Base-by-base conservation (phyloP, 805 yeast species). In the Torulaspora indica region DNA sequence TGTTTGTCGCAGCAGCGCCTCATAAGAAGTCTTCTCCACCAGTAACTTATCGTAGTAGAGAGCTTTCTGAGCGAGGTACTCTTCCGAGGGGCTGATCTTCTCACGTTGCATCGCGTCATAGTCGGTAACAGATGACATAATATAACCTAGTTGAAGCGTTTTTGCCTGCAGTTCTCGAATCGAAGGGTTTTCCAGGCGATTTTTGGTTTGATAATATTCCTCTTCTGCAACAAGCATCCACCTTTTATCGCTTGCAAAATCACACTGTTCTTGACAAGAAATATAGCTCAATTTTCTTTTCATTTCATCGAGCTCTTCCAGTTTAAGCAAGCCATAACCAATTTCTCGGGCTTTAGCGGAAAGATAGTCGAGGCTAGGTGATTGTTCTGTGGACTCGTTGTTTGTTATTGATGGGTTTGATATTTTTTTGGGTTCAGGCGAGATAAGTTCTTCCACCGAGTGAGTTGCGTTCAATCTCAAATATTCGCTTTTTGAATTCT, bases 221-320 rank as follows among this genome's bases (percentile, higher is more conserved):
- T 46, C 51, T 10, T 43, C 33, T 17, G 47, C 36, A 14, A 53
- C 50, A 14, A 66, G 44, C 8, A 29, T 14, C 47, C 47, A 33
- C 10, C 42, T 40, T 32, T 40, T 34, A 9, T 30, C 30, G n/a
- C 13, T 37, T 14, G 50, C 52, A 12, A 25, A 32, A 15, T 28
- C 23, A 20, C 36, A 35, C 4, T 47, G 40, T 20, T 61, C 61
- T 2, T 63, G 63, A 5, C 50, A 22, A 1, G 63, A 46, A 6
- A 54, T 53, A 32, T 24, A 38, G 5, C 27, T 25, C 3, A 32
- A 15, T 12, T 36, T 42, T n/a, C 38, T 22, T n/a, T 29, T 22
- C 13, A 49, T 15, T 7, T 43, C 44, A 1, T 43, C 43, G 40
- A 47, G 47, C 10, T 38, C 42, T 7, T 30, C 40, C 6, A 35